These are phyloP conservation scores for Aspergillus saccharolyticus DNA, from an alignment of 495 filamentous ascomycete species.

Conservation along the genomic window DNA sequence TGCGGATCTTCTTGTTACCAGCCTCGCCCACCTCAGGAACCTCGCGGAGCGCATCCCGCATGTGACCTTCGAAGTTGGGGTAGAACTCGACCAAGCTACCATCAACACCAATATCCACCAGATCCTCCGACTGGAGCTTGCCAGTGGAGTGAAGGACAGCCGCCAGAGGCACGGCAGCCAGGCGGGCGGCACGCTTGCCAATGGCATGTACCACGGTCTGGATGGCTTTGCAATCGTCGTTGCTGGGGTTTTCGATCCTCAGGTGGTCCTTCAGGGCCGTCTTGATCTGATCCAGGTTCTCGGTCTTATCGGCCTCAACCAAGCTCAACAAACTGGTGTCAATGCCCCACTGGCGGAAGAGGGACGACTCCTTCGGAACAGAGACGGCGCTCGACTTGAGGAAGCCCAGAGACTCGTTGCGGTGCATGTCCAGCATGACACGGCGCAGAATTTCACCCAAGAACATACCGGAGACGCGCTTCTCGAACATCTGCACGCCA, in stretches of 20 bases:
- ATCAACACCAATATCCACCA: constrained; percentile 86
- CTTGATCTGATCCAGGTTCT: constrained; percentile 59
- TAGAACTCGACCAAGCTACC: constrained; percentile 89
- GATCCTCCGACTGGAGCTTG: constrained; percentile 56
- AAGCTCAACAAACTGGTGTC: constrained; percentile 83
- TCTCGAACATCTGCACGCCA: constrained; percentile 98
- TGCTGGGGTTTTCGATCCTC: constrained; percentile 62
- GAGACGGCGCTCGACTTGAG: constrained; percentile 68
- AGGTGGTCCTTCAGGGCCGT: constrained; percentile 71
- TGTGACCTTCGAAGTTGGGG: constrained; percentile 74
- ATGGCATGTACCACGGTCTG: constrained; percentile 76
- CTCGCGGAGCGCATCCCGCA: constrained; percentile 67
- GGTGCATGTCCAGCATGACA: constrained; percentile 61
- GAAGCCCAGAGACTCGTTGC: constrained; percentile 54
- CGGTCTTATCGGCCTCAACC: constrained; percentile 67
- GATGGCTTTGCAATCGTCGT: constrained; percentile 78
- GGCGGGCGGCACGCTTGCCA: constrained; percentile 80
- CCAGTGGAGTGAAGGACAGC: constrained; percentile 73
- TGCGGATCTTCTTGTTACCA: constrained; percentile 75
- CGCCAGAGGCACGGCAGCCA: constrained; percentile 79
- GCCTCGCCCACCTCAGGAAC: constrained; percentile 65
- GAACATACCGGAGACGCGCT: constrained; percentile 98
- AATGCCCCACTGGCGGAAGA: constrained; percentile 83
- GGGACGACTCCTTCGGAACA: constrained; percentile 54
- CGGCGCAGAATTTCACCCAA: constrained; percentile 87